Base-by-base conservation (phyloP, 139 green algal genomes). In the Pedinophyceae sp. region DNA sequence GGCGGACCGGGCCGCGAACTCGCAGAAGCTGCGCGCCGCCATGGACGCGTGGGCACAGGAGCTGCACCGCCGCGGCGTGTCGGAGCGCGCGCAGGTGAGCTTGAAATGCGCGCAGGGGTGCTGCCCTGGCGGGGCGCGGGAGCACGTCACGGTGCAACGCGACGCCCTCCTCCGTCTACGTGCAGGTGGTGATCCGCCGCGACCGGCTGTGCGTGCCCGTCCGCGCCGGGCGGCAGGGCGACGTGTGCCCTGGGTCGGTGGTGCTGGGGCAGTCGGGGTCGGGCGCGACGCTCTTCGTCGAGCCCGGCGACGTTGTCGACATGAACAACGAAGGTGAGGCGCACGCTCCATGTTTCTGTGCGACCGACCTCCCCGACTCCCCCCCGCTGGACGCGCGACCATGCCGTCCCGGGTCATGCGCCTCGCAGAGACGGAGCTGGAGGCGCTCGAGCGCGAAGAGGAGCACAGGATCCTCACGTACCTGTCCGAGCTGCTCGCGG, bases 251-350 rank as follows among this genome's bases (percentile, higher is more conserved):
- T 7, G 34, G 79, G 25, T 76, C 64, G 28, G 63, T 88, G 6
- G 66, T 41, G n/a, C 62, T 88, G 41, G 78, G 55, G 3, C 56
- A 57, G 23, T 66, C 50, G 55, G 57, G 40, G 17, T 67, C 60
- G 3, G 82, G 84, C 17, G 66, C 64, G n/a, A 94, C 85, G 0
- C 41, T 88, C n/a, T 94, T 93, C 62, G 72, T 84, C 54, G 85
- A 94, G 72, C 85, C 85, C 1, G 26, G 55, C 20, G 73, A 77
- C 0, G 58, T 71, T 16, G 70, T 94, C 41, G 47, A 60, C 34
- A 38, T 10, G 34, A 43, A 43, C 34, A 43, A 43, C 34, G n/a
- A n/a, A 50, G 43, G 43, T 50, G 18, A 23, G 43, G 13, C 19
- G 18, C 6, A 18, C 19, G 43, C 43, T 18, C 34, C 34, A n/a